Conservation (phyloP, 352 stramenopile species). For the Phytophthora foliorum region DNA sequence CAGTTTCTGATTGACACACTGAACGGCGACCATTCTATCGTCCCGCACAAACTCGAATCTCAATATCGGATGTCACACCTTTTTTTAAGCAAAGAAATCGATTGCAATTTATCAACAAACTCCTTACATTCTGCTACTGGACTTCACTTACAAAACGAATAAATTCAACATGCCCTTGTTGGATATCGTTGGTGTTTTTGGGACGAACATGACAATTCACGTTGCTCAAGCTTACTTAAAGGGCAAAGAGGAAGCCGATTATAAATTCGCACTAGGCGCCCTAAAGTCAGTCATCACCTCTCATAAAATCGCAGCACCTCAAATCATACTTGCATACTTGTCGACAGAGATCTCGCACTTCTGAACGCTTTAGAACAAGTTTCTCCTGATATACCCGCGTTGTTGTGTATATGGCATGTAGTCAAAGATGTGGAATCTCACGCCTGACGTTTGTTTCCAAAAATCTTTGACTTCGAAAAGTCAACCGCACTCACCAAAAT, state of each 20-base stretch:
- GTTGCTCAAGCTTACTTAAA: slow-evolving; percentile 23
- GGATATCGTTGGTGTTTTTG: slow-evolving; percentile 20
- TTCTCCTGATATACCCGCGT: slow-evolving; percentile 8
- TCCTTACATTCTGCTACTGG: slow-evolving; percentile 5
- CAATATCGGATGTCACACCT: no score
- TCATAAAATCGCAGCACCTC: slow-evolving; percentile 5
- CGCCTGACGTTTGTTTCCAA: background rate
- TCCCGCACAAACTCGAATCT: no score
- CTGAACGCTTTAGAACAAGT: slow-evolving; percentile 22
- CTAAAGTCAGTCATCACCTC: background rate
- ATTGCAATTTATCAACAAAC: no score
- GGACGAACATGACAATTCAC: slow-evolving; percentile 33
- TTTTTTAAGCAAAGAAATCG: no score
- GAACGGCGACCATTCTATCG: no score
- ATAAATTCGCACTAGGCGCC: slow-evolving; percentile 9
- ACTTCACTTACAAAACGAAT: slow-evolving; percentile 31
- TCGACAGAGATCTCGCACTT: slow-evolving; percentile 20
- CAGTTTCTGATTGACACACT: no score
- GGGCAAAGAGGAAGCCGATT: slow-evolving; percentile 16
- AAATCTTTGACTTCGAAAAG: background rate
- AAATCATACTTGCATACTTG: slow-evolving; percentile 25
- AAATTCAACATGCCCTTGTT: slow-evolving; percentile 23
- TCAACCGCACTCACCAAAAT: background rate
- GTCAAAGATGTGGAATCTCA: slow-evolving; percentile 27
- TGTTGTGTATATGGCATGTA: slow-evolving; percentile 33